Evolutionary conservation across 2,329 filamentous ascomycete species (phyloP).

Genomic region (Pseudogymnoascus sp.): DNA sequence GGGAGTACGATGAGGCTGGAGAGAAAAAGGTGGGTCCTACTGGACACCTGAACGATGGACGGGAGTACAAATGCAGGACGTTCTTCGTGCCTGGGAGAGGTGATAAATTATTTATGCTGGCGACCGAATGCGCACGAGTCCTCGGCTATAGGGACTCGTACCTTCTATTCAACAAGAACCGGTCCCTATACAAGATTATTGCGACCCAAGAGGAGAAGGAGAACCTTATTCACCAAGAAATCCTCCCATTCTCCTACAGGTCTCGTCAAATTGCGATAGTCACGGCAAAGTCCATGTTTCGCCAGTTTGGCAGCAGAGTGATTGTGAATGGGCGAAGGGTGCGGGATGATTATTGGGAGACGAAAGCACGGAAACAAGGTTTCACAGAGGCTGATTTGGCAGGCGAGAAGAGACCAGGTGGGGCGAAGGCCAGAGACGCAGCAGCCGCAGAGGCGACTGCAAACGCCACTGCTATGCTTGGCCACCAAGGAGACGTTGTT

Average conservation of each 20-base stretch:
- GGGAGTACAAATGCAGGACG: slow-evolving; percentile 87
- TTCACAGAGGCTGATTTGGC: slow-evolving; percentile 96
- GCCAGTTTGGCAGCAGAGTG: slow-evolving; percentile 92
- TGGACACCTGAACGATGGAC: slow-evolving; percentile 71
- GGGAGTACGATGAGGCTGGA: slow-evolving; percentile 85
- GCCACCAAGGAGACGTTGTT: slow-evolving; percentile 72
- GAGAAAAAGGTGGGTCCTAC: slow-evolving; percentile 87
- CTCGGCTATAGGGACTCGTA: slow-evolving; percentile 96
- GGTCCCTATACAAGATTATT: slow-evolving; percentile 95
- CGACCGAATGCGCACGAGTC: slow-evolving; percentile 91
- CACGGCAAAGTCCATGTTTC: slow-evolving; percentile 95
- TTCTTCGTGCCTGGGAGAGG: slow-evolving; percentile 87
- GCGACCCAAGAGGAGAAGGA: slow-evolving; percentile 94
- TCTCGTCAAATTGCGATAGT: slow-evolving; percentile 99
- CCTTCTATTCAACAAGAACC: slow-evolving; percentile 95
- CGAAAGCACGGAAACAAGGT: slow-evolving; percentile 91
- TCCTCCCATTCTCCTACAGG: slow-evolving; percentile 92
- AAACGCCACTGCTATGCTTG: slow-evolving; percentile 50
- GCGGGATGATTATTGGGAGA: slow-evolving; percentile 97
- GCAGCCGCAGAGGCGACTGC: slow-evolving; percentile 57
- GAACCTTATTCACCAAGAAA: slow-evolving; percentile 88
- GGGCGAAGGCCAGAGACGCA: slow-evolving; percentile 78
- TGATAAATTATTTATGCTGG: slow-evolving; percentile 96
- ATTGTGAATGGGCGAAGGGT: slow-evolving; percentile 85
- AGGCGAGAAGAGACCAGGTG: slow-evolving; percentile 91